Percentiles rank a stretch among this genome's conserved stretches.
phyloP scores from a whole-genome alignment of 75 land plant species.

The Cupressus sempervirens region DNA sequence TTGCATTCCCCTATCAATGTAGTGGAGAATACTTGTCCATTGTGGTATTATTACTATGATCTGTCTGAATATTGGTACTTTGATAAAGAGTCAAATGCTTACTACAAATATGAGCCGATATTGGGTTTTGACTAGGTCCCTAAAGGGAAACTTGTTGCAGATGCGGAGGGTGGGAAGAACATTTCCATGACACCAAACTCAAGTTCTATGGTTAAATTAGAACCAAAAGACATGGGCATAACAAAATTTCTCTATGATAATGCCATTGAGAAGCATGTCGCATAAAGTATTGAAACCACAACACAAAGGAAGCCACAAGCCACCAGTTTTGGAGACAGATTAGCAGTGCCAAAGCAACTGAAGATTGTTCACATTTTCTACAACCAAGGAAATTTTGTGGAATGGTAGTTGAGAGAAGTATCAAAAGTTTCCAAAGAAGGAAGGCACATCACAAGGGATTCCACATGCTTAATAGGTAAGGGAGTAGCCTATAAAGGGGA shows the following conservation, averaged over 20 bases:
- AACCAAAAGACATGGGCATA: neutral
- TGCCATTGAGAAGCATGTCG: neutral
- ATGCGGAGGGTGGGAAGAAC: neutral
- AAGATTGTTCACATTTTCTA: no score
- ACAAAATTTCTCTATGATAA: neutral
- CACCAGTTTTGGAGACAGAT: no score
- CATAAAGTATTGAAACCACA: no score
- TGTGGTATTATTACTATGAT: slow-evolving; percentile 9
- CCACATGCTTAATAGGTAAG: no score
- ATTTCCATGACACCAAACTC: neutral
- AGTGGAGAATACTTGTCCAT: slow-evolving; percentile 2
- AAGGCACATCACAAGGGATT: no score
- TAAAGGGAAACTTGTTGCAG: neutral
- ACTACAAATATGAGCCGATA: slow-evolving; percentile 8
- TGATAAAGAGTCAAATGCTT: slow-evolving; percentile 8
- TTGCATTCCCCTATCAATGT: neutral
- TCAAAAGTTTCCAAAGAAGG: no score
- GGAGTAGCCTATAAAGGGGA: no score
- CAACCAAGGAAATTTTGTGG: no score
- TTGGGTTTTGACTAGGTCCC: neutral
- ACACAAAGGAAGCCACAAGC: no score
- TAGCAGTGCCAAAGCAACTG: no score
- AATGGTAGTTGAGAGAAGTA: no score
- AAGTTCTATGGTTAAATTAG: neutral
- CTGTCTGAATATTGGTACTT: slow-evolving; percentile 13